Evolutionary conservation across 2,329 filamentous ascomycete species (phyloP).

Genomic region (Teratosphaeria nubilosa): DNA sequence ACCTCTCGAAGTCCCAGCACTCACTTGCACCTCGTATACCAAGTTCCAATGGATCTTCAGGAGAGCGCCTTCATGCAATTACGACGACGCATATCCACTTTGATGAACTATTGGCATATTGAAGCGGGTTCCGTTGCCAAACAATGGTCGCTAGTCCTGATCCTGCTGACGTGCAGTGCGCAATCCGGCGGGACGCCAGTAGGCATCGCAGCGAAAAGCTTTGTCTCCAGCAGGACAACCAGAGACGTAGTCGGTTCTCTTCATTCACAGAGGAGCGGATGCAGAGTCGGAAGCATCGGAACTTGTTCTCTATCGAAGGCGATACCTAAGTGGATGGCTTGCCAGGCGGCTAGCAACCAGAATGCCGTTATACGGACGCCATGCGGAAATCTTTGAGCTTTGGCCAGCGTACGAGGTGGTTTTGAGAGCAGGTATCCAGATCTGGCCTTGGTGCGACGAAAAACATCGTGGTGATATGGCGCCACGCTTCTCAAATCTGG

Average conservation of each 20-base stretch:
- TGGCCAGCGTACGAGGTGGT: background rate
- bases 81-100: background rate
- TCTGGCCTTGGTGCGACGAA: background rate
- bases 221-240: background rate
- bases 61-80: background rate
- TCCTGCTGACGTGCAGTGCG: background rate
- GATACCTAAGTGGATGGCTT: no score
- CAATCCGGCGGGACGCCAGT: background rate
- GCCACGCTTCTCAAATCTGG: background rate
- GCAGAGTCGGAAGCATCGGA: background rate
- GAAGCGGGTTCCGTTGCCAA: background rate
- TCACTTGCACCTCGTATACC: background rate
- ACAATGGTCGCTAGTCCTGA: background rate
- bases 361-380: background rate
- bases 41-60: background rate
- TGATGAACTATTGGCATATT: background rate
- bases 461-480: background rate
- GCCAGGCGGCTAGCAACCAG: background rate
- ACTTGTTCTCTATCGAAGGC: background rate
- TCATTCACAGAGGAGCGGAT: background rate
- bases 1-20: background rate
- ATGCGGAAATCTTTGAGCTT: background rate
- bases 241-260: background rate
- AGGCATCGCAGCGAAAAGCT: background rate
- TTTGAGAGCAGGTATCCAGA: background rate